phyloP scores from a whole-genome alignment of 2,329 filamentous ascomycete genomes.

The Lachnellula hyalina region DNA sequence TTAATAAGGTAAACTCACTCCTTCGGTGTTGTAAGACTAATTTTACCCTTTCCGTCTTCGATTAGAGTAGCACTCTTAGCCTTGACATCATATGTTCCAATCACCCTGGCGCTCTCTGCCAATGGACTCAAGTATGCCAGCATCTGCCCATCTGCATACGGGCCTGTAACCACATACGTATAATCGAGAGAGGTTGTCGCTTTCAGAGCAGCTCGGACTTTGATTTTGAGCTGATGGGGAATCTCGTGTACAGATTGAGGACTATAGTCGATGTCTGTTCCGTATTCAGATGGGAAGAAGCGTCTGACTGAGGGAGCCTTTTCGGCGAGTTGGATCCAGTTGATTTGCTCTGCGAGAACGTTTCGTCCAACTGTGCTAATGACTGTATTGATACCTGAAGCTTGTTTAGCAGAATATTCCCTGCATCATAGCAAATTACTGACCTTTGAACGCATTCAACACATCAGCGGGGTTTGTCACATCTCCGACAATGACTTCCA shows the following conservation, averaged over 20 bases:
- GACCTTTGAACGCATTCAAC: conserved; percentile 45
- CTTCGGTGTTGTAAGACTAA: conserved; percentile 65
- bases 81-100: conserved; percentile 55
- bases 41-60: conserved; percentile 53
- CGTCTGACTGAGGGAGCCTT: conserved; percentile 55
- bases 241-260: conserved; percentile 53
- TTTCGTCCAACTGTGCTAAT: conserved; percentile 59
- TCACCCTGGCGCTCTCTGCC: conserved; percentile 17
- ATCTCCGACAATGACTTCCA: conserved; percentile 52
- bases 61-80: conserved; percentile 55
- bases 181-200: conserved; percentile 50
- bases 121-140: conserved; percentile 1
- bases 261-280: conserved; percentile 48
- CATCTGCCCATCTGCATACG: conserved; percentile 7
- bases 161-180: conserved; percentile 43
- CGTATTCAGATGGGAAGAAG: conserved; percentile 56
- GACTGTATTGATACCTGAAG: conserved; percentile 53
- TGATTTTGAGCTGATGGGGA: conserved; percentile 65
- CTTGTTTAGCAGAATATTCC: not conserved
- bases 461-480: conserved; percentile 48
- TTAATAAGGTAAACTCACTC: conserved; percentile 48
- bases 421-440: not conserved
- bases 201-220: conserved; percentile 57
- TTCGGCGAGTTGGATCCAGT: conserved; percentile 56
- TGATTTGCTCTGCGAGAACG: conserved; percentile 56